A percentile compares a stretch with the other conserved stretches of the same genome.
Conservation (phyloP, 805 yeast genomes). For the Monosporozyma solicola region DNA sequence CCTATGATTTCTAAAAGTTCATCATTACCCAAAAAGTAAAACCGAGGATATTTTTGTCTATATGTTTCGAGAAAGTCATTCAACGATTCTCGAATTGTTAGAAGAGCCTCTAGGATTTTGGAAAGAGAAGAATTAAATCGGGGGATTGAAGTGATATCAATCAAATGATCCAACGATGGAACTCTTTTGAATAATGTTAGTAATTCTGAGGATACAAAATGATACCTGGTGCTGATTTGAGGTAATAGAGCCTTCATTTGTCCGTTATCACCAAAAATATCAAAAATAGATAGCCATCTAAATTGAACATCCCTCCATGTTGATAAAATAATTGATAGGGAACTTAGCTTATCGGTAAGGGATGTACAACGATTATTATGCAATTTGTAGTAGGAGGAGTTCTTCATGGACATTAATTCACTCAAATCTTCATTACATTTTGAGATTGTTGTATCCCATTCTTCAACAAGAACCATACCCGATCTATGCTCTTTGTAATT, state of each 20-base stretch:
- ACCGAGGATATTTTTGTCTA: constrained; percentile 67
- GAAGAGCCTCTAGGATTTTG: constrained; percentile 46
- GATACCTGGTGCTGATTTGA: constrained; percentile 58
- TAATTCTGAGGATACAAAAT: constrained; percentile 53
- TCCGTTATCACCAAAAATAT: constrained; percentile 54
- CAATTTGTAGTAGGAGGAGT: constrained; percentile 49
- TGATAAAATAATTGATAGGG: constrained; percentile 45
- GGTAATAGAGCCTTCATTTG: constrained; percentile 62
- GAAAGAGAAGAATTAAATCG: constrained; percentile 41
- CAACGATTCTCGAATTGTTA: constrained; percentile 53
- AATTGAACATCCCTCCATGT: constrained; percentile 77
- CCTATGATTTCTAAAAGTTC: constrained; percentile 81
- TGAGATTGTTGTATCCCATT: constrained; percentile 59
- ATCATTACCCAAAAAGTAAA: constrained; percentile 84
- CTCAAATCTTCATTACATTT: constrained; percentile 52
- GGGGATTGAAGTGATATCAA: constrained; percentile 47
- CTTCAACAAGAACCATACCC: constrained; percentile 47
- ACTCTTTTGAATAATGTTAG: constrained; percentile 41
- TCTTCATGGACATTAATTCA: constrained; percentile 58
- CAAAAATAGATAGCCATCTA: constrained; percentile 82
- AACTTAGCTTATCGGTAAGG: constrained; percentile 50
- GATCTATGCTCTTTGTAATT: constrained; percentile 46
- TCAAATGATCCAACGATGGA: constrained; percentile 39
- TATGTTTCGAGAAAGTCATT: constrained; percentile 74
- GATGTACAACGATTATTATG: constrained; percentile 51